Percentiles rank a stretch among this genome's conserved stretches.
These are phyloP conservation scores for Chalara sp. DNA, from an alignment of 2,329 filamentous ascomycete species.

Conservation along the genomic window DNA sequence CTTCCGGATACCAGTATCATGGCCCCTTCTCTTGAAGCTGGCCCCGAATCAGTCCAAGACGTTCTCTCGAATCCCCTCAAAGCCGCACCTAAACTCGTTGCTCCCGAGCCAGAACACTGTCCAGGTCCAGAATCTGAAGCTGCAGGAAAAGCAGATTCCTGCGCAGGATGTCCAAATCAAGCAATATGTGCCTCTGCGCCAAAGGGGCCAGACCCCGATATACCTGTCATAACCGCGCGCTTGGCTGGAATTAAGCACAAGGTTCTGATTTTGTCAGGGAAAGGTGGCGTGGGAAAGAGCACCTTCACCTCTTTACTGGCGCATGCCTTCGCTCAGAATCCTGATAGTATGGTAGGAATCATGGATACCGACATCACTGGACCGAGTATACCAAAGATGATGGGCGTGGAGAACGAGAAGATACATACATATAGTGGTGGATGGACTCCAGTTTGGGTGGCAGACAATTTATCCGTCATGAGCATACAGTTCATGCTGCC, in stretches of 20 bases:
- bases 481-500: constrained; percentile 98
- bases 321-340: constrained; percentile 78
- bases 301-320: constrained; percentile 86
- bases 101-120: constrained; percentile 94
- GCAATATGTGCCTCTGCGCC: constrained; percentile 88
- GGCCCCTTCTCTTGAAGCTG: constrained; percentile 74
- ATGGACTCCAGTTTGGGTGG: constrained; percentile 94
- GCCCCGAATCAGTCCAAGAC: constrained; percentile 54
- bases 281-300: constrained; percentile 94
- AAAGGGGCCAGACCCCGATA: constrained; percentile 92
- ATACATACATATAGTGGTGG: constrained; percentile 85
- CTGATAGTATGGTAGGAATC: constrained; percentile 71
- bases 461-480: constrained; percentile 93
- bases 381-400: constrained; percentile 96
- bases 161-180: constrained; percentile 93
- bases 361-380: constrained; percentile 99
- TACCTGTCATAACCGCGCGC: constrained; percentile 78
- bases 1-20: constrained; percentile 36
- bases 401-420: constrained; percentile 90
- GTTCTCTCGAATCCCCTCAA: constrained; percentile 72
- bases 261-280: constrained; percentile 83
- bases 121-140: constrained; percentile 78
- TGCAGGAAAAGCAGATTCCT: constrained; percentile 70
- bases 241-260: constrained; percentile 82
- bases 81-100: constrained; percentile 75